Evolutionary conservation across 2,329 filamentous ascomycete species (phyloP), one percentile per base, ranked within the genome.

Genomic region (Hymenoscyphus repandus): DNA sequence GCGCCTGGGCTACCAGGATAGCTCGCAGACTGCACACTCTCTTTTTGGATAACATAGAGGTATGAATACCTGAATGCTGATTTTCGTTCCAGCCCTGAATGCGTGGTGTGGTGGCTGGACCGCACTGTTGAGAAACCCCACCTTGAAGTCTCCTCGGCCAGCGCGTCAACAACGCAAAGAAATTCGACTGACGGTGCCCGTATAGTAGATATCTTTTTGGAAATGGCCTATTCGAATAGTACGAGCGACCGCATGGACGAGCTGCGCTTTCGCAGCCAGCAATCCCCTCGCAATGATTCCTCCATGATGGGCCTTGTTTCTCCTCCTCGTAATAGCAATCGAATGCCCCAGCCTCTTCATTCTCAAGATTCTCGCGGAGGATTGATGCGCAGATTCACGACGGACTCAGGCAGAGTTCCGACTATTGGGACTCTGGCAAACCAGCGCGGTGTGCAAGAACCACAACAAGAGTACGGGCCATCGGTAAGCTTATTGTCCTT

Each of bases 301-400:
- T 75, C 84, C 58, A 88, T 90, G 73, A 82, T 85, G 66, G 81
- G 83, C 60, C 82, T 90, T 69, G 83, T 85, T 64, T 85, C 87
- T 64, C 84, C 88, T 65, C 80, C 82, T 62, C 83, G 88, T 68
- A 86, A 86, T 69, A 78, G 80, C 65, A 76, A 74, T 65, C 81
- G 83, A 65, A 76, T 83, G 68, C 75, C 74, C 57, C 79, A 79
- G 58, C 75, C 78, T 58, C 71, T 75, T 51, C 68, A 74, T 55
- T 68, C 78, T 57, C 78, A 82, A 69, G 89, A 95, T 66, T 79
- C 80, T 59, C 84, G 91, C 70, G 81, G 82, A 57, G 84, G 83
- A 62, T 77, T 97, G 67, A 89, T 91, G 70, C 85, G 92, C 65
- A 86, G 92, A 66, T 97, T 97, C 72, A 97, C 92, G 57, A 93